Conservation (phyloP, 768 basidiomycete species). For the Boletus barrowsii region DNA sequence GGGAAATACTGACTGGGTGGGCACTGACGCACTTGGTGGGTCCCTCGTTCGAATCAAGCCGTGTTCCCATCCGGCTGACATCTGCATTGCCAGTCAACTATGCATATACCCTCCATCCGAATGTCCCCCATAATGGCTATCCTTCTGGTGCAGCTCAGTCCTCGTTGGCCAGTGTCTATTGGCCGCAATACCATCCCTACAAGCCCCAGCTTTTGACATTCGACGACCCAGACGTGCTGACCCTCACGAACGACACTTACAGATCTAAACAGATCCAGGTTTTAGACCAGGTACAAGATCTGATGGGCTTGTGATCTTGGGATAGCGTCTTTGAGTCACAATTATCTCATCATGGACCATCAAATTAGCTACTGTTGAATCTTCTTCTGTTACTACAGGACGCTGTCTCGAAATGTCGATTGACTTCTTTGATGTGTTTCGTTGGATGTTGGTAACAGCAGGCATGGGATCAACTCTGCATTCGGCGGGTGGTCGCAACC, state of each 20-base stretch:
- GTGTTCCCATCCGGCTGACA: not conserved
- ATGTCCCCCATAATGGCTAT: constrained; percentile 5
- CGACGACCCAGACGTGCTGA: constrained; percentile 11
- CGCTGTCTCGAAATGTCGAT: too few relatives aligned
- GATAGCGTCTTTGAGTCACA: too few relatives aligned
- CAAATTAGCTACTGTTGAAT: too few relatives aligned
- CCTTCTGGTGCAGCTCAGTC: constrained; percentile 9
- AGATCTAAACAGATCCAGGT: constrained; percentile 4
- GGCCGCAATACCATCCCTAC: constrained; percentile 3
- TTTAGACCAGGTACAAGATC: constrained; percentile 9
- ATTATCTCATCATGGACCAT: too few relatives aligned
- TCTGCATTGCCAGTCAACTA: constrained; percentile 10
- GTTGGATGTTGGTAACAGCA: too few relatives aligned
- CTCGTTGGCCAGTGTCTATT: constrained; percentile 2
- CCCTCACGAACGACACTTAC: constrained; percentile 9
- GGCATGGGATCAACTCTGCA: too few relatives aligned
- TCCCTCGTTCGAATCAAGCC: not conserved
- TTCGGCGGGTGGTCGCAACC: too few relatives aligned
- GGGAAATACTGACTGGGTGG: constrained; percentile 10
- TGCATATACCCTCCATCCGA: constrained; percentile 12
- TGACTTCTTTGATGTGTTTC: too few relatives aligned
- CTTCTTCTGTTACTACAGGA: too few relatives aligned
- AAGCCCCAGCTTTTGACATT: constrained; percentile 6
- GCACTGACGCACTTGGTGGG: constrained; percentile 13
- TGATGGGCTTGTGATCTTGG: constrained; percentile 1